Conservation (phyloP, 1,139 yeast genomes). For the Taphrina sp. region DNA sequence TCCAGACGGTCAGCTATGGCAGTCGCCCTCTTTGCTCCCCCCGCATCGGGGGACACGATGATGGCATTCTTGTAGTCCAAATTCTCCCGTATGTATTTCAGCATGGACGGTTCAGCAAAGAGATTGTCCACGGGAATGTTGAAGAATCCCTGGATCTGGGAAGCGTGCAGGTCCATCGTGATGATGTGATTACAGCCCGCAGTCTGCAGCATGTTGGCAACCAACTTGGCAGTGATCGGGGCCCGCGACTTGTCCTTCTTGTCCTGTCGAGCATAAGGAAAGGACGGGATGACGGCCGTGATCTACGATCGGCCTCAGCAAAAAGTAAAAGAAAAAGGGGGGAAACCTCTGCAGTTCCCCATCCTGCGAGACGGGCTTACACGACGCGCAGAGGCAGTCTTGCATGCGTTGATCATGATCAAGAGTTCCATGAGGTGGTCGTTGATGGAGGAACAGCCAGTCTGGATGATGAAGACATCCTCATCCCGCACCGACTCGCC, state of each 20-base stretch:
- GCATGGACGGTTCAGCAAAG: constrained; percentile 88
- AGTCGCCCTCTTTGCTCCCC: constrained; percentile 97
- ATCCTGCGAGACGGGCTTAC: constrained; percentile 1
- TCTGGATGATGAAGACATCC: constrained; percentile 77
- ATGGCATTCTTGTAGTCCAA: constrained; percentile 63
- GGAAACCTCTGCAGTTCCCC: too few relatives aligned
- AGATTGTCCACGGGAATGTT: constrained; percentile 97
- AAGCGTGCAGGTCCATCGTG: constrained; percentile 97
- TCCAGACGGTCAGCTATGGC: constrained; percentile 88
- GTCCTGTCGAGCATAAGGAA: constrained; percentile 96
- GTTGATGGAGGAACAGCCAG: constrained; percentile 66
- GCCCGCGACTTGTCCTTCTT: constrained; percentile 95
- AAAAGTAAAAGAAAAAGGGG: too few relatives aligned
- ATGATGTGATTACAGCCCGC: constrained; percentile 97
- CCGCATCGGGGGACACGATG: constrained; percentile 96
- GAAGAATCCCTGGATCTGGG: constrained; percentile 96
- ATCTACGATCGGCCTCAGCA: constrained; percentile 44
- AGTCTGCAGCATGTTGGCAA: constrained; percentile 81
- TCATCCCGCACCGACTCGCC: constrained; percentile 97
- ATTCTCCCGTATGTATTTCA: constrained; percentile 65
- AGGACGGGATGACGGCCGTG: constrained; percentile 90
- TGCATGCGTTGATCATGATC: constrained; percentile 89
- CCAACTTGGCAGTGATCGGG: constrained; percentile 90
- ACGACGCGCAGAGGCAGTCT: constrained; percentile 83
- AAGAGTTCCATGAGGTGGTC: constrained; percentile 85